Percentiles rank a stretch among this genome's conserved stretches.
These are phyloP conservation scores for Ophiosphaerella korrae DNA, from an alignment of 2,329 filamentous ascomycete genomes.

Conservation along the genomic window DNA sequence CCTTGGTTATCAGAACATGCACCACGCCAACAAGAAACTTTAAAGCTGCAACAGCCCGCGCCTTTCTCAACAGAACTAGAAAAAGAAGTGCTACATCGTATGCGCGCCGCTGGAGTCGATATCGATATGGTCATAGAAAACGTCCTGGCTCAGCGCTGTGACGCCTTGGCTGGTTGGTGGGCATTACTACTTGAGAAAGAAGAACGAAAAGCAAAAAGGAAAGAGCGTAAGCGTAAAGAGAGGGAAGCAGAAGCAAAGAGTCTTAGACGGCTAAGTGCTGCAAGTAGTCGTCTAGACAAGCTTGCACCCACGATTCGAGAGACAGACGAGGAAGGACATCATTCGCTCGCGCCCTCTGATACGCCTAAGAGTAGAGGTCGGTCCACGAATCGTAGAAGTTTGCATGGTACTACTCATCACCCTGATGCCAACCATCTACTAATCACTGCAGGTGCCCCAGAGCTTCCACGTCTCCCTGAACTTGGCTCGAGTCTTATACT, in stretches of 20 bases:
- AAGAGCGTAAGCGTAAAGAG: constrained; percentile 83
- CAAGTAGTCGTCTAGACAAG: constrained; percentile 83
- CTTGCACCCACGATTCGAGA: constrained; percentile 78
- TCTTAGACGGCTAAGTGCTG: constrained; percentile 81
- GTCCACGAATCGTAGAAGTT: constrained; percentile 71
- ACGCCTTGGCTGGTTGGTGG: constrained; percentile 95
- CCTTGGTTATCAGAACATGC: constrained; percentile 88
- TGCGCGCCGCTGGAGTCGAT: constrained; percentile 92
- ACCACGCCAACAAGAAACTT: constrained; percentile 83
- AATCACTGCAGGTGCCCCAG: constrained; percentile 60
- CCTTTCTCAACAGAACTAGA: constrained; percentile 87
- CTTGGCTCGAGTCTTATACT: constrained; percentile 49
- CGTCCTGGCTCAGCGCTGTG: constrained; percentile 86
- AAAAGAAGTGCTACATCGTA: constrained; percentile 87
- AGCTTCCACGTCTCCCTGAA: constrained; percentile 79
- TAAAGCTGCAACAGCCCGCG: constrained; percentile 78
- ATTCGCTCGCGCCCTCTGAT: constrained; percentile 55
- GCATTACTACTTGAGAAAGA: constrained; percentile 92
- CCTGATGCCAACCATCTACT: constrained; percentile 10
- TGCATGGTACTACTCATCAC: constrained; percentile 44
- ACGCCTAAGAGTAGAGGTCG: constrained; percentile 75
- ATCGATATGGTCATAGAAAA: constrained; percentile 95
- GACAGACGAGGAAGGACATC: constrained; percentile 74
- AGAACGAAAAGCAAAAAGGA: constrained; percentile 78
- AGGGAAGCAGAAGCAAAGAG: constrained; percentile 80